phyloP scores from a whole-genome alignment of 1,139 yeast species.

The Candida anutae region DNA sequence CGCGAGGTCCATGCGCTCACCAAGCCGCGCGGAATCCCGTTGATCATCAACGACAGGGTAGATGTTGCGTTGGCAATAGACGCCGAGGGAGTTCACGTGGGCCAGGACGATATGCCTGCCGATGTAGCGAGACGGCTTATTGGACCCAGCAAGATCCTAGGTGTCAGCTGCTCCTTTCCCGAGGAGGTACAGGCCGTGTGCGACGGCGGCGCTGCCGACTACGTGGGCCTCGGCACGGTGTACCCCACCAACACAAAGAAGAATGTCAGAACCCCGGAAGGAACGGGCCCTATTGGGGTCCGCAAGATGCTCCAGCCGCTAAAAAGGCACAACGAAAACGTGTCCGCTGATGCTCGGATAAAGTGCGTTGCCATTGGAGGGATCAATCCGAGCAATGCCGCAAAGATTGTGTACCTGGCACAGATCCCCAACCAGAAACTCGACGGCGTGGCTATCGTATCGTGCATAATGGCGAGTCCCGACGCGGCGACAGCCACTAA shows the following conservation, averaged over 20 bases:
- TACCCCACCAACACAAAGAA: conserved; percentile 69
- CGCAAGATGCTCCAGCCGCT: conserved; percentile 46
- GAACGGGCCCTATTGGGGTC: conserved; percentile 61
- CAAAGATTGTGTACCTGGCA: conserved; percentile 47
- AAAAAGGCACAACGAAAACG: conserved; percentile 21
- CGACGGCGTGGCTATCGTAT: conserved; percentile 83
- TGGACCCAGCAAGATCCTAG: conserved; percentile 71
- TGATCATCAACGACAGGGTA: conserved; percentile 79
- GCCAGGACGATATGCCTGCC: conserved; percentile 84
- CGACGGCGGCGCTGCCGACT: conserved; percentile 53
- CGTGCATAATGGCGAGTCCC: conserved; percentile 69
- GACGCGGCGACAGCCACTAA: conserved; percentile 52
- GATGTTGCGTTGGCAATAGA: conserved; percentile 87
- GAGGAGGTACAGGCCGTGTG: conserved; percentile 55
- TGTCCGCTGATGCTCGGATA: conserved; percentile 18
- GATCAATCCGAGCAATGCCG: conserved; percentile 56
- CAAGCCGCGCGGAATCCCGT: conserved; percentile 51
- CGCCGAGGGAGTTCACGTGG: conserved; percentile 92
- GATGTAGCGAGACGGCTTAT: conserved; percentile 50
- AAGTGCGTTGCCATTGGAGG: conserved; percentile 85
- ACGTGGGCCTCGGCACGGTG: conserved; percentile 82
- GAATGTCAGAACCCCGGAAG: conserved; percentile 35
- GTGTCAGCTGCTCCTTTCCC: conserved; percentile 62
- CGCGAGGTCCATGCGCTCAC: conserved; percentile 55
- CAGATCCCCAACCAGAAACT: conserved; percentile 38